Base-by-base conservation (phyloP, 1,139 yeast species). In the Suhomyces bokatorum region DNA sequence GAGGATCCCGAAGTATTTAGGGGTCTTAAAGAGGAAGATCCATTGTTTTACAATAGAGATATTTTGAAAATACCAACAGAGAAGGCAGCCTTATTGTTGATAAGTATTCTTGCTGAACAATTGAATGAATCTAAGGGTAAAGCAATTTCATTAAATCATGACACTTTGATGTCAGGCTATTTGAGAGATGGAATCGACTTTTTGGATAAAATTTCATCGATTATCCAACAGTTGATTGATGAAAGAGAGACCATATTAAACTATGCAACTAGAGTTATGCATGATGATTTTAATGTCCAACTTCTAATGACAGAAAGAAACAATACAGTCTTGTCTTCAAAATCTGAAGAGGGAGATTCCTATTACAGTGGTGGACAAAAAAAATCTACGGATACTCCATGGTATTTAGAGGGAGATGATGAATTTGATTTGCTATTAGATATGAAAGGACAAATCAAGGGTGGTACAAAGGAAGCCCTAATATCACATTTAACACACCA, bases 401-500 rank as follows among this genome's bases (percentile, higher is more conserved):
- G 97, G 97, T 89, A 76, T 59, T 67, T 90, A 56, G 88, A 81
- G 50, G 83, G 89, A 27, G 96, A 88, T 53, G 83, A 83, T 44
- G 95, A 87, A 51, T 80, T 73, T 50, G 87, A 83, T 49, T 69
- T 91, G 47, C 71, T 88, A 22, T 82, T 82, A 55, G 96, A 90
- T 54, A 70, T 81, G 33, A 83, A 83, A 50, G 95, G 93, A 3
- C 75, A 75, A 41, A 77, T 91, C 40, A 85, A 86, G 59, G 98
- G 97, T 37, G 98, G 98, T 6, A 83, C 96, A 0, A 78, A 82
- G 46, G 83, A 79, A 43, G 96, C 96, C 0, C 68, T 93, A 44
- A 77, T 93, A 11, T 87, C 93, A 42, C 90, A 87, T 62, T 73
- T 93, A 49, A 88, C 97, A 0, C 87, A 86, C 57, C 97, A 91